phyloP scores from a whole-genome alignment of 2,329 filamentous ascomycete genomes.

The Fusarium oligoseptatum region DNA sequence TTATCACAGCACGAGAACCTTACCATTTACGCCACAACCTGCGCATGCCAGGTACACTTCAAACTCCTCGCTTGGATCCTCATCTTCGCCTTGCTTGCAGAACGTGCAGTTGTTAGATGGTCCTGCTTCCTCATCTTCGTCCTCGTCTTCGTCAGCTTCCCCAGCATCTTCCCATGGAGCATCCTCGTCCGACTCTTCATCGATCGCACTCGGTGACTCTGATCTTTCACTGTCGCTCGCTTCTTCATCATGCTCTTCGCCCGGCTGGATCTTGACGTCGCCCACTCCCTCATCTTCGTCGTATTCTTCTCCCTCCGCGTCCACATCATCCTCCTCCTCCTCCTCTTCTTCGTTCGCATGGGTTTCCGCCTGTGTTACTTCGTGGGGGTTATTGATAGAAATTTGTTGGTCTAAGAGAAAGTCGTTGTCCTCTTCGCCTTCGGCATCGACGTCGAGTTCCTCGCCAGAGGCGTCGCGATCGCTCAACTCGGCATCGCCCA shows the following conservation, averaged over 20 bases:
- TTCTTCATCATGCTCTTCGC: conserved; percentile 63
- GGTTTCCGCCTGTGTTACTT: conserved; percentile 48
- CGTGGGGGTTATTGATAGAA: conserved; percentile 44
- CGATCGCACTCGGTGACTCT: conserved; percentile 62
- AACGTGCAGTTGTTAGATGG: conserved; percentile 71
- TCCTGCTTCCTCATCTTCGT: conserved; percentile 62
- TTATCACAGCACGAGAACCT: conserved; percentile 54
- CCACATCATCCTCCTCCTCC: conserved; percentile 50
- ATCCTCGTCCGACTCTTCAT: conserved; percentile 64
- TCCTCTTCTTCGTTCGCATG: conserved; percentile 50
- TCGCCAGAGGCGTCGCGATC: conserved; percentile 59
- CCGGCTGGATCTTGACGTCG: conserved; percentile 67
- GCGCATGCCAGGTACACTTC: conserved; percentile 83
- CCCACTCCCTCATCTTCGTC: conserved; percentile 68
- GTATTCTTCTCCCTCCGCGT: conserved; percentile 49
- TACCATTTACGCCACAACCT: conserved; percentile 86
- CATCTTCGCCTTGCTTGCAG: conserved; percentile 85
- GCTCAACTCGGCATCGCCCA: conserved; percentile 53
- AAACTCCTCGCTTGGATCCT: conserved; percentile 85
- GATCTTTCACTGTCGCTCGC: conserved; percentile 63
- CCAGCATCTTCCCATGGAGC: conserved; percentile 67
- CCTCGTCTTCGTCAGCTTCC: conserved; percentile 69
- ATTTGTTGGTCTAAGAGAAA: conserved; percentile 46
- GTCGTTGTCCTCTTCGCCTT: conserved; percentile 58
- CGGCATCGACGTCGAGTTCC: conserved; percentile 58